Evolutionary conservation across 2,329 filamentous ascomycete genomes (phyloP).

Genomic region (Teratosphaeria epicoccoides): DNA sequence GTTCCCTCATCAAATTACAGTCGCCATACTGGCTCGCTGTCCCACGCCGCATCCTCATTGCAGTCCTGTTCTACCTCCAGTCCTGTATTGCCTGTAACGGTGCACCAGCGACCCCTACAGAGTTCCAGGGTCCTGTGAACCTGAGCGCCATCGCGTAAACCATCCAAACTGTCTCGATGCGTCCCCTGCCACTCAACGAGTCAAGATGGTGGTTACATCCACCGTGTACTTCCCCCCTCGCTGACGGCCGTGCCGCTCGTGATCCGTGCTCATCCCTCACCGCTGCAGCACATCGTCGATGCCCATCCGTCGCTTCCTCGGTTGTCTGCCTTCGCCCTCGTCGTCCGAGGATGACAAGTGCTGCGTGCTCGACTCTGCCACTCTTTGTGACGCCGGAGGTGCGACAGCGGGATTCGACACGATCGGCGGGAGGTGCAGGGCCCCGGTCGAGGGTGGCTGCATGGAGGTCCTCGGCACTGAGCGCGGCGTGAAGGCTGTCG

Average conservation of each 20-base stretch:
- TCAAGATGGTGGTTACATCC: too few relatives aligned
- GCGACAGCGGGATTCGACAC: constrained; percentile 4
- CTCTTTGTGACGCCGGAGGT: background rate
- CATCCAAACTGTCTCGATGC: too few relatives aligned
- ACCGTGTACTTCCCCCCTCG: too few relatives aligned
- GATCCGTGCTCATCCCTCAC: too few relatives aligned
- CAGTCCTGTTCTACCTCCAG: background rate
- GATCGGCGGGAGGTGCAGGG: constrained; percentile 19
- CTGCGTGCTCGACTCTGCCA: constrained; percentile 1
- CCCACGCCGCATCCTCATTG: too few relatives aligned
- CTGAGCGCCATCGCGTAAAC: too few relatives aligned
- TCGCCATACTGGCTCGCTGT: too few relatives aligned
- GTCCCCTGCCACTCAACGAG: too few relatives aligned
- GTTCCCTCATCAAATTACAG: too few relatives aligned
- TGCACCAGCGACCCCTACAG: too few relatives aligned
- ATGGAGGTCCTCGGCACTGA: constrained; percentile 8
- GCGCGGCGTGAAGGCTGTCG: constrained; percentile 15
- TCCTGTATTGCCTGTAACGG: background rate
- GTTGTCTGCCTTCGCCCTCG: constrained; percentile 12
- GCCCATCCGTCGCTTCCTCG: constrained; percentile 21
- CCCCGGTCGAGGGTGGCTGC: constrained; percentile 3
- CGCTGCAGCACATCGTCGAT: constrained; percentile 25
- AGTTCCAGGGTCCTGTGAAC: too few relatives aligned
- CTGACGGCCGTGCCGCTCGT: too few relatives aligned
- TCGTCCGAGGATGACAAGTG: constrained; percentile 13